Base-by-base conservation (phyloP, 2,329 filamentous ascomycete genomes). In the Endocalyx cinctus region DNA sequence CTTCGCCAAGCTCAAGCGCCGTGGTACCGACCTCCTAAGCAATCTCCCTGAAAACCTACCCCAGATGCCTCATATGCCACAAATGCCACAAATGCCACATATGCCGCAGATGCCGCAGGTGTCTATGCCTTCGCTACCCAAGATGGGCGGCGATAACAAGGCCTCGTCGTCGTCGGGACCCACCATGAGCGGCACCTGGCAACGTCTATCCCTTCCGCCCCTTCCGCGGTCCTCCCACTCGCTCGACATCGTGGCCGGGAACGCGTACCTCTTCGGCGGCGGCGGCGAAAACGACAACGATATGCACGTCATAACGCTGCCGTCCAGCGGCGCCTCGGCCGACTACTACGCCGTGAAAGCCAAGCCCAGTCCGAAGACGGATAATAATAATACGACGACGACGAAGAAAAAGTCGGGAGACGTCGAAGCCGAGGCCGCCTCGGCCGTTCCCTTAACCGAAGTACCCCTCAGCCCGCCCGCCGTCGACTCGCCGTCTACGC, bases 141-240 rank as follows among this genome's bases (percentile, higher is more conserved):
- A 35, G 14, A 38, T 50, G 34, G 37, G 37, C 31, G 33, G 33
- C 39, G 16, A 37, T 25, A 2, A 37, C 37, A n/a, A n/a, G 27
- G 41, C 38, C 20, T 34, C 29, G 17, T 35, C 25, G 6, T 32
- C 4, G 39, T 43, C 29, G 8, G 43, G 52, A 10, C 46, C 51
- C 26, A 52, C 54, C 27, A 63, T 77, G 46, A 74, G 69, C 45
- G 77, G 69, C 22, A 79, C 75, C 31, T 82, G 77, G 77, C 68
- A 79, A 50, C 72, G 70, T 46, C 66, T 82, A 47, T 54, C 67
- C 25, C 52, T 74, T 20, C 69, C 73, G 4, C 45, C 66, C 1
- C 68, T 88, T 6, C 76, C 77, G 25, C 79, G 85, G 34, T 90
- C 86, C 2, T 88, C 85, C 1, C 86, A 92, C 52, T 73, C 76